Conservation (phyloP, 2,329 filamentous ascomycete genomes). For the Alternaria postmessia region DNA sequence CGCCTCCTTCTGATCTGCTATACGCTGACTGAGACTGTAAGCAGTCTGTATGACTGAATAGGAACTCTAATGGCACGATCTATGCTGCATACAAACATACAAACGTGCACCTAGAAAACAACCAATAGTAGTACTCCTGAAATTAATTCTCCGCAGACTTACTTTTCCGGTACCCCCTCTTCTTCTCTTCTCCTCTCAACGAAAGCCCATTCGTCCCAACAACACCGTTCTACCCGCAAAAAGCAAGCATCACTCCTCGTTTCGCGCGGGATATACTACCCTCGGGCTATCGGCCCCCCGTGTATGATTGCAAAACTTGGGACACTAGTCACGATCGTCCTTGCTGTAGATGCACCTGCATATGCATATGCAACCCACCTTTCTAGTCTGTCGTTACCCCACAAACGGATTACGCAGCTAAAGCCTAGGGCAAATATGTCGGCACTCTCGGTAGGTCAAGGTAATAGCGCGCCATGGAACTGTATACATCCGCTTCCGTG, state of each 20-base stretch:
- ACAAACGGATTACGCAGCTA: constrained; percentile 5
- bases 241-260: neutral
- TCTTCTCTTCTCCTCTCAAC: neutral
- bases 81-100: neutral
- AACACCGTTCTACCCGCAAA: neutral
- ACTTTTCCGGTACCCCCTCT: neutral
- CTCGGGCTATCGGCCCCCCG: neutral
- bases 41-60: neutral
- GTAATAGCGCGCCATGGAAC: neutral
- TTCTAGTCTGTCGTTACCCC: constrained; percentile 1
- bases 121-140: neutral
- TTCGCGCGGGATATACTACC: neutral
- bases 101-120: neutral
- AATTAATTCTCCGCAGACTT: neutral
- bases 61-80: neutral
- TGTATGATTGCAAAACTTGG: neutral
- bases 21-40: too few species aligned
- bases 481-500: neutral
- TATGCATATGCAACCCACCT: neutral
- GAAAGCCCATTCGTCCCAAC: constrained; percentile 1
- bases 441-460: neutral
- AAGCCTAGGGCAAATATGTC: neutral
- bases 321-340: constrained; percentile 1
- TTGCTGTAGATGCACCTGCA: constrained; percentile 2
- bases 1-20: neutral